These are phyloP conservation scores for Glycine tomentella DNA, from an alignment of 306 rosid species.

Conservation along the genomic window DNA sequence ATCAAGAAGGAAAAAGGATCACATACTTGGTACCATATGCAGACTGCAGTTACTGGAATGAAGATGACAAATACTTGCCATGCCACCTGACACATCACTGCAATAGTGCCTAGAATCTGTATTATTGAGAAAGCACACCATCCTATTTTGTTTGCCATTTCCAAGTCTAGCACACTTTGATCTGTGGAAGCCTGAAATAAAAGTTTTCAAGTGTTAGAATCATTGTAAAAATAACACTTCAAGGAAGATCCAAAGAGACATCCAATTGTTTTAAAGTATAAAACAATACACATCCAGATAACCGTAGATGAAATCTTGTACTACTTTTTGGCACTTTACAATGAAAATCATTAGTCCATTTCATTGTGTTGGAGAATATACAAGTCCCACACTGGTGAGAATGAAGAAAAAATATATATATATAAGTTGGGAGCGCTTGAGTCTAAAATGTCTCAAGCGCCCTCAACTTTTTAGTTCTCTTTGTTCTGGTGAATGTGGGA, in stretches of 20 bases:
- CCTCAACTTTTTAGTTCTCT: too few relatives aligned
- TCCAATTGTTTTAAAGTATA: background rate
- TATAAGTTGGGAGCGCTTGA: too few relatives aligned
- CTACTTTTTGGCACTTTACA: background rate
- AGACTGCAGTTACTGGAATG: constrained; percentile 82
- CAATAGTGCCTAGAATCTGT: constrained; percentile 85
- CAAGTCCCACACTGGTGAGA: too few relatives aligned
- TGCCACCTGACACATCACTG: constrained; percentile 96
- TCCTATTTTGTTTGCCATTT: constrained; percentile 78
- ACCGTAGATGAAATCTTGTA: background rate
- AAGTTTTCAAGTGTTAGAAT: constrained; percentile 22
- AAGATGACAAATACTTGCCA: constrained; percentile 95
- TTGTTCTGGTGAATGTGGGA: too few relatives aligned
- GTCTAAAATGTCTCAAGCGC: too few relatives aligned
- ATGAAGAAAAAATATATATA: too few relatives aligned
- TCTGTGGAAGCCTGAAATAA: constrained; percentile 90
- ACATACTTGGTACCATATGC: constrained; percentile 97
- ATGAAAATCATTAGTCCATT: background rate
- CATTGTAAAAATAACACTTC: constrained; percentile 14
- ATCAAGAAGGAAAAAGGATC: constrained; percentile 23
- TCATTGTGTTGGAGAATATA: background rate
- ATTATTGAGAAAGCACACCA: constrained; percentile 97
- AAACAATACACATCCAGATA: background rate
- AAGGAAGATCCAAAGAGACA: background rate
- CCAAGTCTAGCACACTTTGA: constrained; percentile 92